Conservation (phyloP, 768 basidiomycete genomes). For the Pulveroboletus sp. region DNA sequence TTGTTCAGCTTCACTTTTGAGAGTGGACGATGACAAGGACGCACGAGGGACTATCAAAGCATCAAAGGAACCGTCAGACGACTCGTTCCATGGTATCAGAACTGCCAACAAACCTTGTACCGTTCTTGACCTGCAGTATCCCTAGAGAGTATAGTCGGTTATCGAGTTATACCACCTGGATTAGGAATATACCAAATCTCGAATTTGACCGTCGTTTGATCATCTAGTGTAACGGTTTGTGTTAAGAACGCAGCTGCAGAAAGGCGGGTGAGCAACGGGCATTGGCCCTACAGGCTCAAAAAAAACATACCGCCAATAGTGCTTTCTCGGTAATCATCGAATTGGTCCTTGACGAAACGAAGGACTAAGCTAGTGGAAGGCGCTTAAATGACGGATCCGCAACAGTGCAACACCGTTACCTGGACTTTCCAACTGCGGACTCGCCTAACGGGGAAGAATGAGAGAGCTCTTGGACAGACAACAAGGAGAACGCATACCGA, state of each 20-base stretch:
- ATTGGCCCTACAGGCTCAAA: background rate
- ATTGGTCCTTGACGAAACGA: conserved; percentile 94
- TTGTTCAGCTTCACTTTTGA: background rate
- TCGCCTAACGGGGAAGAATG: conserved; percentile 56
- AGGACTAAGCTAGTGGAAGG: conserved; percentile 69
- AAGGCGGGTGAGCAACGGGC: conserved; percentile 14
- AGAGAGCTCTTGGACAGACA: background rate
- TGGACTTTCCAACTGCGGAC: conserved; percentile 96
- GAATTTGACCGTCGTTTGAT: conserved; percentile 91
- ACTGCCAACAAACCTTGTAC: conserved; percentile 61
- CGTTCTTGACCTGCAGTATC: conserved; percentile 96
- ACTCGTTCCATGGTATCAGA: background rate
- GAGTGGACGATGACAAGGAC: conserved; percentile 17
- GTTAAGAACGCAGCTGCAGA: conserved; percentile 89
- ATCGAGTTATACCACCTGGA: background rate
- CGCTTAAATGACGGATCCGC: conserved; percentile 23
- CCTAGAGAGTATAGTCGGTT: conserved; percentile 40
- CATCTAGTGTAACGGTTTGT: conserved; percentile 90
- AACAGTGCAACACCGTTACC: conserved; percentile 41
- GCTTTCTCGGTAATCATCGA: conserved; percentile 92
- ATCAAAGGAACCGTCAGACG: background rate
- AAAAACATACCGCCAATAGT: conserved; percentile 75
- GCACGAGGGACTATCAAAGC: conserved; percentile 40
- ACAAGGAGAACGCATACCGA: conserved; percentile 50
- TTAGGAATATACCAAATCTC: conserved; percentile 80